These are phyloP conservation scores for Talaromyces verruculosus DNA, from an alignment of 2,329 filamentous ascomycete species.

Conservation along the genomic window DNA sequence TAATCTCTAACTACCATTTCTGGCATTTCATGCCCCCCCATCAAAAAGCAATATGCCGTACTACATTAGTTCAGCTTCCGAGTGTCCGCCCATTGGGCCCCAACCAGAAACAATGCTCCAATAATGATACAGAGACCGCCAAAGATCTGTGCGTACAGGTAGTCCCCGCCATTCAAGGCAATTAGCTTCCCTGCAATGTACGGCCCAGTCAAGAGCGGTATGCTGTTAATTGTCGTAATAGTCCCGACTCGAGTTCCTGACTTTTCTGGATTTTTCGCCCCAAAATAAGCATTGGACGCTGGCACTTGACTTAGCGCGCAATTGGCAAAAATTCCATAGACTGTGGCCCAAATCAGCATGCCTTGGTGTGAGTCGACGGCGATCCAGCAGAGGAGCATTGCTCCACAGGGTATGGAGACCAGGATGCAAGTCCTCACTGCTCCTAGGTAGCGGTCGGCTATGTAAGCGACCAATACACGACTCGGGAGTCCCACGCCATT, in stretches of 20 bases:
- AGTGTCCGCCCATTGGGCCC: conserved; percentile 11
- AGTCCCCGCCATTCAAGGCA: conserved; percentile 45
- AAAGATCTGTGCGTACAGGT: conserved; percentile 53
- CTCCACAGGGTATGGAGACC: conserved; percentile 1
- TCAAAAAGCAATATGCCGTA: neutral
- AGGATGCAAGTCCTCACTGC: conserved; percentile 7
- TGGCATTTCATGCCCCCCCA: neutral
- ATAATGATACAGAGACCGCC: conserved; percentile 13
- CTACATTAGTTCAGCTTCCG: conserved; percentile 11
- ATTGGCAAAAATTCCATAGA: conserved; percentile 14
- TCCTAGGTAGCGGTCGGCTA: conserved; percentile 13
- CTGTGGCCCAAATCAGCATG: conserved; percentile 3
- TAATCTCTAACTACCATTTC: neutral
- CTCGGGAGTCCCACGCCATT: conserved; percentile 11
- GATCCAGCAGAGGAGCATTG: conserved; percentile 11
- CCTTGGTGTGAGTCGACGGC: conserved; percentile 3
- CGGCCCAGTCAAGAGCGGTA: conserved; percentile 55
- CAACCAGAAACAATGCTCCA: conserved; percentile 11
- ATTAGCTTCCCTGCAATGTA: conserved; percentile 57
- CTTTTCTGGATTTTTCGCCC: conserved; percentile 53
- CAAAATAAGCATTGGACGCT: conserved; percentile 7
- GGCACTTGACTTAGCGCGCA: conserved; percentile 10
- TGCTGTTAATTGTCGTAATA: conserved; percentile 55
- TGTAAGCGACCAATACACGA: neutral
- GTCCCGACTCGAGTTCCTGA: conserved; percentile 57